These are phyloP conservation scores for Beauveria sp. DNA, from an alignment of 2,329 filamentous ascomycete species.

Conservation along the genomic window DNA sequence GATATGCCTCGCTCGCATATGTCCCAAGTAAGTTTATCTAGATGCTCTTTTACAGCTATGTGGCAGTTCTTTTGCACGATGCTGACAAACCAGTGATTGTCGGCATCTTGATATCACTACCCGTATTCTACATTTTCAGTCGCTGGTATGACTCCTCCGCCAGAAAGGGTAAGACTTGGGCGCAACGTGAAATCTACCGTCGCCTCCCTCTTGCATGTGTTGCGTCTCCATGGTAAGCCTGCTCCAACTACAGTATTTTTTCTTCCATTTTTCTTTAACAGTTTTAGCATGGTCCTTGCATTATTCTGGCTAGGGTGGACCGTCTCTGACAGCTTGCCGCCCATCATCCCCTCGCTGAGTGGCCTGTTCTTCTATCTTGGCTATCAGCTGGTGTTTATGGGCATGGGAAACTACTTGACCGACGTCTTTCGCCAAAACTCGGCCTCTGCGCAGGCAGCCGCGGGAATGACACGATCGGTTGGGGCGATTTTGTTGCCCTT, in stretches of 20 bases:
- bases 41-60: no score
- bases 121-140: conserved; percentile 20
- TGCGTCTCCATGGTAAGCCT: conserved; percentile 51
- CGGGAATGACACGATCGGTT: conserved; percentile 25
- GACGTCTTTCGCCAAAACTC: conserved; percentile 26
- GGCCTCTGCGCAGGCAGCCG: conserved; percentile 27
- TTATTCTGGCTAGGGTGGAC: conserved; percentile 57
- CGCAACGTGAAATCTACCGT: conserved; percentile 25
- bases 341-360: conserved; percentile 30
- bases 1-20: conserved; percentile 39
- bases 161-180: conserved; percentile 22
- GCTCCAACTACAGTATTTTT: conserved; percentile 31
- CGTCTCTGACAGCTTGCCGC: conserved; percentile 29
- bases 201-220: conserved; percentile 41
- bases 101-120: conserved; percentile 18
- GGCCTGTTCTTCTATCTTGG: conserved; percentile 36
- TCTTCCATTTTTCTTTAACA: conserved; percentile 18
- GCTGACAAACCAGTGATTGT: conserved; percentile 20
- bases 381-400: conserved; percentile 27
- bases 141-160: conserved; percentile 21
- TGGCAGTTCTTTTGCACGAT: no score
- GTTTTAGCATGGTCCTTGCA: conserved; percentile 43
- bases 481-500: conserved; percentile 27
- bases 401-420: conserved; percentile 28
- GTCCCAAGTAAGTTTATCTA: conserved; percentile 35